Conservation (phyloP, 2,329 filamentous ascomycete genomes). For the Pseudogymnoascus sp. region DNA sequence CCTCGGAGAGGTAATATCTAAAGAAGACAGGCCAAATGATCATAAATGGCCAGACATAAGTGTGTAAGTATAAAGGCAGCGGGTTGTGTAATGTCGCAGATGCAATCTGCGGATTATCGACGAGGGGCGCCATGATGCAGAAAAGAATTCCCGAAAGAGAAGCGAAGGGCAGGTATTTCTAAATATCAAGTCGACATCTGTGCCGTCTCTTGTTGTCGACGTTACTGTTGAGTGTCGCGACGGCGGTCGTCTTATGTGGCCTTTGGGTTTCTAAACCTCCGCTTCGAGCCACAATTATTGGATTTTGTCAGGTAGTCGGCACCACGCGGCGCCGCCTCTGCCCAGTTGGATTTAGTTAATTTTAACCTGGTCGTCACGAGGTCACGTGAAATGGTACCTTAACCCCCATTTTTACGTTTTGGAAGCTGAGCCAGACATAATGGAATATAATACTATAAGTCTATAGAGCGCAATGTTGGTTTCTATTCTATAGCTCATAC, state of each 20-base stretch:
- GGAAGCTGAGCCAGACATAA: neutral
- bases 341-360: slow-evolving; percentile 4
- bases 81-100: slow-evolving; percentile 82
- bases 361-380: neutral
- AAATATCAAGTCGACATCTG: slow-evolving; percentile 8
- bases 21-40: slow-evolving; percentile 90
- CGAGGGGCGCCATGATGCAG: slow-evolving; percentile 63
- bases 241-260: slow-evolving; percentile 5
- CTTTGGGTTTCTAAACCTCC: slow-evolving; percentile 4
- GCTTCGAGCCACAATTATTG: slow-evolving; percentile 4
- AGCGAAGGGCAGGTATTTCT: neutral
- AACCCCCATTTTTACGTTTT: neutral
- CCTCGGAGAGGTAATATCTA: slow-evolving; percentile 72
- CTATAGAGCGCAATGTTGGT: neutral
- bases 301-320: slow-evolving; percentile 6
- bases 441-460: neutral
- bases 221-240: slow-evolving; percentile 6
- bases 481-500: neutral
- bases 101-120: slow-evolving; percentile 86
- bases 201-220: slow-evolving; percentile 3
- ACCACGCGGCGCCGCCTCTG: slow-evolving; percentile 3
- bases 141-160: neutral
- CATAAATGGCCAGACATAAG: slow-evolving; percentile 88
- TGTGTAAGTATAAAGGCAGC: slow-evolving; percentile 69
- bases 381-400: slow-evolving; percentile 5